Conservation (phyloP, 768 basidiomycete species). For the Mycena epipterygia region DNA sequence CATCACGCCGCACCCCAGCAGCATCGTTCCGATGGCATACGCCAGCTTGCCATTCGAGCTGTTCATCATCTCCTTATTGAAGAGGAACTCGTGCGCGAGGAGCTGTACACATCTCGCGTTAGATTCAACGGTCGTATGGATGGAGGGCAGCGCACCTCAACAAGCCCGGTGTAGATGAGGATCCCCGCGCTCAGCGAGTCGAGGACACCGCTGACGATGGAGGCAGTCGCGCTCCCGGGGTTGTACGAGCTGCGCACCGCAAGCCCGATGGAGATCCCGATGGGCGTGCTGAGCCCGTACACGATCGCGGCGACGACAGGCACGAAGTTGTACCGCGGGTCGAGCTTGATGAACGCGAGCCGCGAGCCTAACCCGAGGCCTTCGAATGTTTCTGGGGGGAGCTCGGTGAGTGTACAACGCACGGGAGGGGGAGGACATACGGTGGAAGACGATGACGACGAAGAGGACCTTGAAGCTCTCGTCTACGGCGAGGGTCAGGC, state of each 20-base stretch:
- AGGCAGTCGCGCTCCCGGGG: slow-evolving; percentile 80
- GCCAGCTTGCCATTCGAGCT: slow-evolving; percentile 72
- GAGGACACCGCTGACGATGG: slow-evolving; percentile 87
- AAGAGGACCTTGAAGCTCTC: slow-evolving; percentile 86
- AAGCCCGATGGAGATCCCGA: slow-evolving; percentile 90
- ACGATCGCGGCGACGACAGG: slow-evolving; percentile 72
- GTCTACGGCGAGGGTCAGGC: slow-evolving; percentile 93
- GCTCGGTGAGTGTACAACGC: not conserved
- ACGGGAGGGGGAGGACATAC: slow-evolving; percentile 62
- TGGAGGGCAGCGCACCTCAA: slow-evolving; percentile 71
- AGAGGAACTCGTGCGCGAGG: slow-evolving; percentile 95
- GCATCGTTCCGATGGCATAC: slow-evolving; percentile 83
- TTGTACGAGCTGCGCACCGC: slow-evolving; percentile 87
- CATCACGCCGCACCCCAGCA: slow-evolving; percentile 88
- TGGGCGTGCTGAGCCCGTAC: slow-evolving; percentile 86
- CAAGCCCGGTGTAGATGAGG: slow-evolving; percentile 88
- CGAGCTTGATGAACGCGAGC: slow-evolving; percentile 80
- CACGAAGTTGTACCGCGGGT: slow-evolving; percentile 65
- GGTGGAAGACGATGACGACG: slow-evolving; percentile 92
- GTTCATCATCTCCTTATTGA: slow-evolving; percentile 88
- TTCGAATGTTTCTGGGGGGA: slow-evolving; percentile 82
- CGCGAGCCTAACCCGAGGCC: slow-evolving; percentile 94
- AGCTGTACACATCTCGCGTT: slow-evolving; percentile 63
- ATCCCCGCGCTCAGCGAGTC: slow-evolving; percentile 92
- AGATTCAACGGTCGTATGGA: slow-evolving; percentile 11